Evolutionary conservation across 345 rosid species (phyloP).

Genomic region (Lepidium sativum): DNA sequence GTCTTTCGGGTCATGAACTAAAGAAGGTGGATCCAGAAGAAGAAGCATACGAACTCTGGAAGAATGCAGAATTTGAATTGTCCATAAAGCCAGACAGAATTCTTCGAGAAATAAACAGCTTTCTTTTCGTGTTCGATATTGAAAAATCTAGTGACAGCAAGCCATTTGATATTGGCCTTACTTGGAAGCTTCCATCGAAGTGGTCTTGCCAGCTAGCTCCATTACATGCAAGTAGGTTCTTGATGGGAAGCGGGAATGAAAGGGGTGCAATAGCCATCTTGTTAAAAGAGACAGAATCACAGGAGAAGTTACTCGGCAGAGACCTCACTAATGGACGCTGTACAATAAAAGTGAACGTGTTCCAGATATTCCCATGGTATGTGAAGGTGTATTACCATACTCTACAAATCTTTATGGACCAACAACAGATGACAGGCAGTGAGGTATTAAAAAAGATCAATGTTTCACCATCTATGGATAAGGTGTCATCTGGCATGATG

Average conservation of each 20-base stretch:
- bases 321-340: conserved; percentile 29
- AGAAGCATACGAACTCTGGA: conserved; percentile 21
- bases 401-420: conserved; percentile 65
- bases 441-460: conserved; percentile 58
- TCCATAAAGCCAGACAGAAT: conserved; percentile 59
- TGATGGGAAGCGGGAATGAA: conserved; percentile 98
- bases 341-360: conserved; percentile 50
- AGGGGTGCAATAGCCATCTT: conserved; percentile 91
- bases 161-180: conserved; percentile 64
- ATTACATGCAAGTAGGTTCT: conserved; percentile 64
- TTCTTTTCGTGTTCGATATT: conserved; percentile 47
- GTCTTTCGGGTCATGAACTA: conserved; percentile 35
- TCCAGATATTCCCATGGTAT: conserved; percentile 98
- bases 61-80: conserved; percentile 39
- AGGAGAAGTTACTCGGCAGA: conserved; percentile 22
- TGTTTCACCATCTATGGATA: conserved; percentile 83
- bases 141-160: conserved; percentile 45
- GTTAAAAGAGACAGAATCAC: conserved; percentile 47
- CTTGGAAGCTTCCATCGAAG: conserved; percentile 62
- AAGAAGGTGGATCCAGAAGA: conserved; percentile 29
- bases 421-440: conserved; percentile 33
- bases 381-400: conserved; percentile 80
- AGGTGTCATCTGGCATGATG: conserved; percentile 84
- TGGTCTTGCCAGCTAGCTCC: conserved; percentile 77
- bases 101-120: conserved; percentile 40